Percentiles rank a stretch among this genome's conserved stretches.
Conservation (phyloP, 2,329 filamentous ascomycete species). For the Stagonosporopsis rhizophila region DNA sequence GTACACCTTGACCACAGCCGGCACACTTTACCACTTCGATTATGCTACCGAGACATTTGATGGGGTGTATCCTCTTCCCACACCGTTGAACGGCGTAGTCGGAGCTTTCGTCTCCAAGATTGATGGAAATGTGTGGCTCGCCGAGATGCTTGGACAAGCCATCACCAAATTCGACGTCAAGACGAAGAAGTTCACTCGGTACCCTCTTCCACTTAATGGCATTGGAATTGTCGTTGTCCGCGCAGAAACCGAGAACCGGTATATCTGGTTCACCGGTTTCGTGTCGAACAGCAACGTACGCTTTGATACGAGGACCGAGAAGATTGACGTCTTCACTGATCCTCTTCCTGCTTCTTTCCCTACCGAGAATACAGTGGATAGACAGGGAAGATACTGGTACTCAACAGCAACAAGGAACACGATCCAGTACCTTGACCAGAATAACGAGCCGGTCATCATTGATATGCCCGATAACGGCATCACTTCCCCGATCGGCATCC, state of each 20-base stretch:
- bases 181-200: slow-evolving; percentile 18
- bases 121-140: slow-evolving; percentile 18
- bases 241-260: slow-evolving; percentile 17
- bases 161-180: slow-evolving; percentile 20
- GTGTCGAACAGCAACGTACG: slow-evolving; percentile 20
- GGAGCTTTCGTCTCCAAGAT: slow-evolving; percentile 18
- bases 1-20: slow-evolving; percentile 21
- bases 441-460: slow-evolving; percentile 18
- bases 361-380: slow-evolving; percentile 19
- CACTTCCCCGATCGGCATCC: slow-evolving; percentile 14
- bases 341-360: slow-evolving; percentile 13
- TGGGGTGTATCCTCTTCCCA: slow-evolving; percentile 19
- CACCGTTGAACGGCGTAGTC: slow-evolving; percentile 16
- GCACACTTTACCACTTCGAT: slow-evolving; percentile 20
- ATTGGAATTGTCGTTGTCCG: slow-evolving; percentile 15
- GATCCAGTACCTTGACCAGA: slow-evolving; percentile 19
- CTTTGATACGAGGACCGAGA: slow-evolving; percentile 20
- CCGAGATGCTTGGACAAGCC: slow-evolving; percentile 19
- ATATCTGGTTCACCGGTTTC: slow-evolving; percentile 23
- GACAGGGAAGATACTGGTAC: slow-evolving; percentile 19
- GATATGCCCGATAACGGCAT: slow-evolving; percentile 22
- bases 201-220: slow-evolving; percentile 15
- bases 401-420: slow-evolving; percentile 21
- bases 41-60: slow-evolving; percentile 20
- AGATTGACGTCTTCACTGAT: slow-evolving; percentile 21